Evolutionary conservation across 2,329 filamentous ascomycete species (phyloP).

Genomic region (Penicillium sp.): DNA sequence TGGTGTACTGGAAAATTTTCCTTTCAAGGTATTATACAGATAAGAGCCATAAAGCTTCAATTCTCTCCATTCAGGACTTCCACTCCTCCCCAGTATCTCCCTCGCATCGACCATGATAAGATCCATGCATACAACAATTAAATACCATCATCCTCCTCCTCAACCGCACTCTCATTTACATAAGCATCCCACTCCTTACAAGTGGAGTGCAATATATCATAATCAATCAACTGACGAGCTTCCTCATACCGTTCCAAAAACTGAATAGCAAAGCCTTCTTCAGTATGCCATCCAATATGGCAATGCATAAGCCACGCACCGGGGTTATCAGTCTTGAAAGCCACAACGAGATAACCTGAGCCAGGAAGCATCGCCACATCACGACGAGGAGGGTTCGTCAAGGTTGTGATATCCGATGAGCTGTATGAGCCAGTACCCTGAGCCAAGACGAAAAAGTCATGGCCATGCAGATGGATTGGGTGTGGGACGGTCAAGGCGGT

Average conservation of each 20-base stretch:
- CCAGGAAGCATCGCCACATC: constrained; percentile 5
- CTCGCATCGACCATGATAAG: too few relatives aligned
- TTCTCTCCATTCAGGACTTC: too few relatives aligned
- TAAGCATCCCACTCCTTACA: too few relatives aligned
- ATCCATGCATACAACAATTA: too few relatives aligned
- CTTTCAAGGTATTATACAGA: not conserved
- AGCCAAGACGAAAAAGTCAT: constrained; percentile 6
- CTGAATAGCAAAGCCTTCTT: constrained; percentile 10
- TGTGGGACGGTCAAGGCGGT: constrained; percentile 3
- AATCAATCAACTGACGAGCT: too few relatives aligned
- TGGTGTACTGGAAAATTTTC: not conserved
- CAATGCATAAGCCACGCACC: constrained; percentile 15
- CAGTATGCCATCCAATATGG: constrained; percentile 14
- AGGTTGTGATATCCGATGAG: not conserved
- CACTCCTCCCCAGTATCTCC: too few relatives aligned
- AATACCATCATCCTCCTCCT: too few relatives aligned
- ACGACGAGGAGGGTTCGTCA: not conserved
- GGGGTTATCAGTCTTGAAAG: constrained; percentile 11
- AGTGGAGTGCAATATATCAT: too few relatives aligned
- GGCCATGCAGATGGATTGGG: constrained; percentile 10
- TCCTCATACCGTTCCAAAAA: constrained; percentile 7
- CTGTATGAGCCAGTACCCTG: not conserved
- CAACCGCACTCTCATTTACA: too few relatives aligned
- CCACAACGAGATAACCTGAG: constrained; percentile 1
- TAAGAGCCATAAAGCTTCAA: too few relatives aligned